A percentile compares a stretch with the other conserved stretches of the same genome.
phyloP scores from a whole-genome alignment of 768 basidiomycete genomes.

The Infundibulicybe gibba region DNA sequence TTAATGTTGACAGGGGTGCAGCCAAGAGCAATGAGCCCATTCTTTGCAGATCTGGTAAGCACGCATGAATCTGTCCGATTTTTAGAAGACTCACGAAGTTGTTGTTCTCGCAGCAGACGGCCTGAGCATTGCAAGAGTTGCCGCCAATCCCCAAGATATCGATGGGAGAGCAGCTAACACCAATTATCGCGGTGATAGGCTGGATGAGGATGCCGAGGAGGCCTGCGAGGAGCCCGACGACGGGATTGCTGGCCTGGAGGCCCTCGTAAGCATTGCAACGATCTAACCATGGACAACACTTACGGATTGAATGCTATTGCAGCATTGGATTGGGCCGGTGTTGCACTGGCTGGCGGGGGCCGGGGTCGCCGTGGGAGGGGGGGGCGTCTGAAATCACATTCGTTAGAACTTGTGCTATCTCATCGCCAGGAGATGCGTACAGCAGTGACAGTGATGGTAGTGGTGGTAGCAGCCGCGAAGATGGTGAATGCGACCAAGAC shows the following conservation, averaged over 20 bases:
- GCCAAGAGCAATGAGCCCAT: constrained; percentile 10
- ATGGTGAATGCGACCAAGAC: constrained; percentile 18
- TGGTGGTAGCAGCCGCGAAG: constrained; percentile 5
- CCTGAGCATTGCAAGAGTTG: constrained; percentile 7
- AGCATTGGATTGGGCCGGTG: background rate
- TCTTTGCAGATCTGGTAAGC: constrained; percentile 2
- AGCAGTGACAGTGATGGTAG: background rate
- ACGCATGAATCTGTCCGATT: background rate
- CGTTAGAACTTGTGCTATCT: background rate
- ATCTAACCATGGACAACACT: background rate
- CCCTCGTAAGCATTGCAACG: constrained; percentile 4
- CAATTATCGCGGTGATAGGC: background rate
- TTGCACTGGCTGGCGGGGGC: background rate
- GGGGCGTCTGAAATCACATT: background rate
- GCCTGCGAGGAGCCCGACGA: background rate
- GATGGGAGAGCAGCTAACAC: background rate
- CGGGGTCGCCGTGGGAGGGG: background rate
- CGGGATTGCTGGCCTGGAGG: no score
- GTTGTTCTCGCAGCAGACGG: constrained; percentile 15
- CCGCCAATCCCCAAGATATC: background rate
- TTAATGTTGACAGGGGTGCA: constrained; percentile 12
- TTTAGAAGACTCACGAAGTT: constrained; percentile 6
- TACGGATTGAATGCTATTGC: background rate
- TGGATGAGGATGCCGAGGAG: background rate
- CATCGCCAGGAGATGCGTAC: background rate